A percentile compares a stretch with the other conserved stretches of the same genome.
phyloP scores from a whole-genome alignment of 2,329 filamentous ascomycete species.

The Phialophora tarda region DNA sequence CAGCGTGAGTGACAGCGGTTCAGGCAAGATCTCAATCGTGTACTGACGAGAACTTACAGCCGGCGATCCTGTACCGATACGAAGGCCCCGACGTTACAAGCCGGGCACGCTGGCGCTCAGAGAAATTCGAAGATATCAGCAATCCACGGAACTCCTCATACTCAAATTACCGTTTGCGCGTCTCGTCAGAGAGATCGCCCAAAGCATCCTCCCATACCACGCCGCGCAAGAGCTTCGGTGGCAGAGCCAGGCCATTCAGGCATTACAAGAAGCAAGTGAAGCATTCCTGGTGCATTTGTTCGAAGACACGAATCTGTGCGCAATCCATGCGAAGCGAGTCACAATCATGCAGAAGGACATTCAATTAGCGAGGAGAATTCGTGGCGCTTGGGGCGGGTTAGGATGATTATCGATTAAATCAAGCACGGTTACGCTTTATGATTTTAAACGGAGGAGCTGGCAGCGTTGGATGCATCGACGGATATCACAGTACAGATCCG shows the following conservation, averaged over 20 bases:
- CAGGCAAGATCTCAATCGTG: constrained; percentile 37
- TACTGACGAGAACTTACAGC: constrained; percentile 54
- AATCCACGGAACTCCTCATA: constrained; percentile 84
- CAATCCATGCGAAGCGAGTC: constrained; percentile 93
- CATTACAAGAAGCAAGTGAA: constrained; percentile 93
- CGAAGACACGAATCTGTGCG: constrained; percentile 93
- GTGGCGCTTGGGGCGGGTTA: constrained; percentile 76
- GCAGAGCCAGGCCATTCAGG: constrained; percentile 94
- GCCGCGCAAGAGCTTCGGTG: constrained; percentile 77
- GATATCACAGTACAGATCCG: constrained; percentile 14
- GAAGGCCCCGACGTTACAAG: constrained; percentile 67
- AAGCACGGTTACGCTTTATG: constrained; percentile 14
- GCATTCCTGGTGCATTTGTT: constrained; percentile 96
- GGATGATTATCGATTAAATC: constrained; percentile 50
- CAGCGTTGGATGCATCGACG: constrained; percentile 12
- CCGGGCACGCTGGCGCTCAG: constrained; percentile 85
- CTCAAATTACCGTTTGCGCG: constrained; percentile 60
- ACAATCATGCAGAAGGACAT: constrained; percentile 99
- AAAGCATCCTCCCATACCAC: constrained; percentile 63
- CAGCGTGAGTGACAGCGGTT: constrained; percentile 42
- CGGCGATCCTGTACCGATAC: constrained; percentile 72
- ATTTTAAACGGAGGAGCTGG: constrained; percentile 2
- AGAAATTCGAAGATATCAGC: constrained; percentile 91
- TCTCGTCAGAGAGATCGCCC: constrained; percentile 58
- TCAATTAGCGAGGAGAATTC: constrained; percentile 81